Evolutionary conservation across 768 basidiomycete genomes (phyloP).

Genomic region (Lactarius trivialis): DNA sequence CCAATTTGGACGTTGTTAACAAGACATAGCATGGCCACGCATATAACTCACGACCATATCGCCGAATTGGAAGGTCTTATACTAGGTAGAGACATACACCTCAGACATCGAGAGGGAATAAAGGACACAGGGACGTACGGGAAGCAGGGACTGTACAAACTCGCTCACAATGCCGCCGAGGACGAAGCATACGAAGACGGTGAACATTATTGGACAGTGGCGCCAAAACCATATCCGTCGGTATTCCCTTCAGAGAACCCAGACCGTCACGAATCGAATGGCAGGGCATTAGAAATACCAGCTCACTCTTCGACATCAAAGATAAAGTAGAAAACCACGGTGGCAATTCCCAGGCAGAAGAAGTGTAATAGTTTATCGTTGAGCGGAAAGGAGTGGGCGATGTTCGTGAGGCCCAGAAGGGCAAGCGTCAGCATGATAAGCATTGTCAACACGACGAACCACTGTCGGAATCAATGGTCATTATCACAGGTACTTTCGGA

Average conservation of each 20-base stretch:
- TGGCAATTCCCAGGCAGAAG: conserved; percentile 67
- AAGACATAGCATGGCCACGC: not conserved
- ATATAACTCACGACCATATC: conserved; percentile 55
- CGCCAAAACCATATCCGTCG: conserved; percentile 87
- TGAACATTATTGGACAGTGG: conserved; percentile 60
- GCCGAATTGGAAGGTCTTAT: conserved; percentile 65
- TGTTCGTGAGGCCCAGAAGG: conserved; percentile 71
- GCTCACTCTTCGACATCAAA: conserved; percentile 83
- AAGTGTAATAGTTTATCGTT: conserved; percentile 81
- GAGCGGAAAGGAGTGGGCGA: conserved; percentile 54
- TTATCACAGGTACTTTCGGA: not conserved
- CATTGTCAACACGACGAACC: conserved; percentile 72
- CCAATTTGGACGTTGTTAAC: not conserved
- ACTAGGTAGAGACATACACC: conserved; percentile 32
- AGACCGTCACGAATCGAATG: not conserved
- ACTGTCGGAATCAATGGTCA: conserved; percentile 37
- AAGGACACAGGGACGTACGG: conserved; percentile 37
- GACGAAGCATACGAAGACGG: conserved; percentile 64
- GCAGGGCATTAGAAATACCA: conserved; percentile 1
- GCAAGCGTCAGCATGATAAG: conserved; percentile 64
- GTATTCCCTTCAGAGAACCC: conserved; percentile 45
- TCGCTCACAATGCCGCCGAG: conserved; percentile 79
- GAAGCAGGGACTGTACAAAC: conserved; percentile 71
- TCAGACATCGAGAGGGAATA: not conserved
- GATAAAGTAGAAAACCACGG: conserved; percentile 80